Evolutionary conservation across 2,329 filamentous ascomycete genomes (phyloP), one percentile per base, ranked within the genome.

Genomic region (Cladorrhinum sp.): DNA sequence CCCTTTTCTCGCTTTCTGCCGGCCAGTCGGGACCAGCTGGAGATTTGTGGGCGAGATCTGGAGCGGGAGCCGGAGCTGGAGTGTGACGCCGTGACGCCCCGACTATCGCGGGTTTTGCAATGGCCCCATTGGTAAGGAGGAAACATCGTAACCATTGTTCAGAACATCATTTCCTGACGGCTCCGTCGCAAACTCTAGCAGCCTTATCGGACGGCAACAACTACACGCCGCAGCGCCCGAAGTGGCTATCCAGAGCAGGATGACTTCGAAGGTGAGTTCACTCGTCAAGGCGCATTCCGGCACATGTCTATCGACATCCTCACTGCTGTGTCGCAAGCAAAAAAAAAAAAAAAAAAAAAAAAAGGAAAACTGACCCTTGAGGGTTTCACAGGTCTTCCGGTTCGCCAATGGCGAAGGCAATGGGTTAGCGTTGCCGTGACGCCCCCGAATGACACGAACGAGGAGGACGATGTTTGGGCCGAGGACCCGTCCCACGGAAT

Each of bases 321-420:
- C 8, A 2, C 21, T 4, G 9, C 33, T 23, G 26, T 33, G 18
- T 7, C 46, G 14, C 49, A 50, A 53, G 57, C 21, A 46, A 28
- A 30, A 2, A 21, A n/a, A 42, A 23, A 21, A 3, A 24, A 48
- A 33, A 36, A 3, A 24, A 48, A 33, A 36, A 3, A 24, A 28
- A 9, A 28, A 4, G 9, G 16, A 23, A 48, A 18, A 49, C 21
- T 24, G 24, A 48, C 39, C 14, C 18, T 57, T 36, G 55, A 24
- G 8, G 24, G 82, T 85, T 55, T 33, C 79, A 9, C 46, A 62
- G 91, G 92, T 62, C 82, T 97, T 10, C 94, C 94, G 16, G 89
- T 97, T 61, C 89, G 92, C 70, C 92, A 96, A 83, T 98, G 92
- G 89, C 87, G 90, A 59, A 86, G 90, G 65, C 86, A 89, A 61